phyloP scores from a whole-genome alignment of 73 alveolate species.

The Paramecium primaurelia region DNA sequence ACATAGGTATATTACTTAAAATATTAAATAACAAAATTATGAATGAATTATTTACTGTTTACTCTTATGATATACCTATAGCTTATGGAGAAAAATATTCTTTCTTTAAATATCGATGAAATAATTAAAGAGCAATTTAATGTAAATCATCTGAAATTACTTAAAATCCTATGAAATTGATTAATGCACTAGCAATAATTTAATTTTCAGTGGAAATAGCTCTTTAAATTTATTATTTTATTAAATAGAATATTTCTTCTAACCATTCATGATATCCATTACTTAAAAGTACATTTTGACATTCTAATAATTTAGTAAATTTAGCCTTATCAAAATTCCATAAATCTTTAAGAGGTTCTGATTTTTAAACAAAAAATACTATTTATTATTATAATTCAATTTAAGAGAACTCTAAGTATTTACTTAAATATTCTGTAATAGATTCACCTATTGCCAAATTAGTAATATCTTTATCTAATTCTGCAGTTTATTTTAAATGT shows the following conservation, averaged over 20 bases:
- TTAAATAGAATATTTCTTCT: conserved; percentile 21
- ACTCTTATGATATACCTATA: not conserved
- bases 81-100: conserved; percentile 1
- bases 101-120: conserved; percentile 12
- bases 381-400: not conserved
- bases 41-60: not conserved
- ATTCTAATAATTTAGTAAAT: not conserved
- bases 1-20: not conserved
- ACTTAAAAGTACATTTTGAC: not conserved
- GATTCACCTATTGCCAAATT: not conserved
- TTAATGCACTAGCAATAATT: not conserved
- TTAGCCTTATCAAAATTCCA: conserved; percentile 28
- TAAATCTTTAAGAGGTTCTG: not conserved
- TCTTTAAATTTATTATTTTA: not conserved
- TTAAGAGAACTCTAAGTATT: not conserved
- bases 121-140: not conserved
- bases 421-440: not conserved
- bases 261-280: conserved; percentile 35
- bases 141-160: not conserved
- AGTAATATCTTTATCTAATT: not conserved
- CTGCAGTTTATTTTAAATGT: not conserved
- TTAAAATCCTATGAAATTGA: not conserved
- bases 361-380: not conserved
- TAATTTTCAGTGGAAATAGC: not conserved
- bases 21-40: not conserved